Conservation (phyloP, 1,139 yeast species). For the Taphrina sp. region DNA sequence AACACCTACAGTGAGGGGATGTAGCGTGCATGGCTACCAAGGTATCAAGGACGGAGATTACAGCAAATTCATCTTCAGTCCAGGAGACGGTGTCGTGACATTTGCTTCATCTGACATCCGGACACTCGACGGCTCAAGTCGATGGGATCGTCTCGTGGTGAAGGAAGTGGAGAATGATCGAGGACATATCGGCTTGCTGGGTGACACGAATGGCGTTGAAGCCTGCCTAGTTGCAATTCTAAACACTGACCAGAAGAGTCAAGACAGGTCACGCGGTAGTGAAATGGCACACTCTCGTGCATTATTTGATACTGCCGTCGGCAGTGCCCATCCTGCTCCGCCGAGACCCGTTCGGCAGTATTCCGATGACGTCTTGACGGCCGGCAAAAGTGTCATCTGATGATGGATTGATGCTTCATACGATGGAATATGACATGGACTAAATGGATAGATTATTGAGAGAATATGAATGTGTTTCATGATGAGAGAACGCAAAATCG, state of each 20-base stretch:
- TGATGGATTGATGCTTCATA: too few relatives aligned
- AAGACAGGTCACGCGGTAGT: slow-evolving; percentile 33
- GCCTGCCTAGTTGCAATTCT: too few relatives aligned
- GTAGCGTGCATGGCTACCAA: slow-evolving; percentile 58
- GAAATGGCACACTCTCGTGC: not conserved
- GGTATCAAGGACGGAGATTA: slow-evolving; percentile 71
- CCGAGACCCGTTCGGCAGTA: too few relatives aligned
- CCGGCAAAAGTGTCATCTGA: too few relatives aligned
- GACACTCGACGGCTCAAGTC: slow-evolving; percentile 38
- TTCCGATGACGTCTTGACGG: too few relatives aligned
- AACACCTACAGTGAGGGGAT: slow-evolving; percentile 82
- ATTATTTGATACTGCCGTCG: too few relatives aligned
- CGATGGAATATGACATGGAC: too few relatives aligned
- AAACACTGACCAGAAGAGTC: too few relatives aligned
- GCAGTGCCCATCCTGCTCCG: too few relatives aligned
- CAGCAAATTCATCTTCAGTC: slow-evolving; percentile 75
- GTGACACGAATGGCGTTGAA: slow-evolving; percentile 57
- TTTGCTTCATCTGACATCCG: slow-evolving; percentile 78
- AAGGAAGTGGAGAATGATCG: slow-evolving; percentile 57
- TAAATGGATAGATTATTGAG: too few relatives aligned
- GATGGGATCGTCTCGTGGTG: slow-evolving; percentile 68
- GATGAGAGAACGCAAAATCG: not conserved
- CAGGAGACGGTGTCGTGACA: slow-evolving; percentile 91
- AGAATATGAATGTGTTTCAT: too few relatives aligned
- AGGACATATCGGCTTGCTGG: slow-evolving; percentile 78